phyloP scores from a whole-genome alignment of 75 land plant genomes.

The Picea sitchensis region DNA sequence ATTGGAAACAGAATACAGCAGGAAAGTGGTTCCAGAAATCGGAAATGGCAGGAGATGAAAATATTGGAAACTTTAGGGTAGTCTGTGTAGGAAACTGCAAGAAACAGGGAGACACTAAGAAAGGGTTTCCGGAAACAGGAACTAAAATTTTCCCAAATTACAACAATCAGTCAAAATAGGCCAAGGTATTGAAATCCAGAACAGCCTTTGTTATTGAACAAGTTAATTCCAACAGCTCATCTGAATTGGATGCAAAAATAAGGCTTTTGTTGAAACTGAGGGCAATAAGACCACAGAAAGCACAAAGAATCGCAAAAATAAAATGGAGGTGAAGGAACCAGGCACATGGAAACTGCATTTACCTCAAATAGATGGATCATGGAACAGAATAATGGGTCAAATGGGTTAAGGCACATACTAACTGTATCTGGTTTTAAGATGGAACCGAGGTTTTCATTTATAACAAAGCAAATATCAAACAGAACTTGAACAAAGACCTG shows the following conservation, averaged over 20 bases:
- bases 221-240: not conserved
- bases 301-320: not conserved
- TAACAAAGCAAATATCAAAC: not conserved
- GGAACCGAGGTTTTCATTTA: not conserved
- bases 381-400: not conserved
- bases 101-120: too few relatives aligned
- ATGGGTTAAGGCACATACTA: not conserved
- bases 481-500: constrained; percentile 2
- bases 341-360: too few relatives aligned
- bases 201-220: not conserved
- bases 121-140: too few relatives aligned
- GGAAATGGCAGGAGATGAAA: too few relatives aligned
- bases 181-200: not conserved
- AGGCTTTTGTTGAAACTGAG: not conserved
- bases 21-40: too few relatives aligned
- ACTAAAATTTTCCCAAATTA: too few relatives aligned
- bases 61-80: too few relatives aligned
- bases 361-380: not conserved
- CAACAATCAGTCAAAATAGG: not conserved
- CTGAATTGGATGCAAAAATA: not conserved
- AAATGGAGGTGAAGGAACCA: too few relatives aligned
- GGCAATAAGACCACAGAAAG: not conserved
- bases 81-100: too few relatives aligned
- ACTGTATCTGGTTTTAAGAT: not conserved
- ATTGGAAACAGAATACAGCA: too few relatives aligned